These are phyloP conservation scores for Sugiyamaella paludigena DNA, from an alignment of 1,139 yeast species.

Conservation along the genomic window DNA sequence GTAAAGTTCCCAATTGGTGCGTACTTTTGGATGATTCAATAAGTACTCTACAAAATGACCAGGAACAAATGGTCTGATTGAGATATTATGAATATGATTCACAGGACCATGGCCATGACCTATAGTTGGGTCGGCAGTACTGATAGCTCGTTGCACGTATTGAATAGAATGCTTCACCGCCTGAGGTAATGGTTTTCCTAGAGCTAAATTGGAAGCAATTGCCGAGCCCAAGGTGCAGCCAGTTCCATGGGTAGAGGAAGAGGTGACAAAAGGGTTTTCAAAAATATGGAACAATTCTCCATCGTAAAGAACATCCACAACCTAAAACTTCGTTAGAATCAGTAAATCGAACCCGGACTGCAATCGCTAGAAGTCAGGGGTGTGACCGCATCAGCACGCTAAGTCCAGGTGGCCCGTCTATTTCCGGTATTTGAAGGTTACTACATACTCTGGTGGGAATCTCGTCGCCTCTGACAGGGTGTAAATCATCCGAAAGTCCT, in stretches of 20 bases:
- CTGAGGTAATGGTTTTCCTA: conserved; percentile 44
- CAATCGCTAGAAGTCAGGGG: too few relatives aligned
- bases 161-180: conserved; percentile 59
- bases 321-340: conserved; percentile 27
- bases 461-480: conserved; percentile 23
- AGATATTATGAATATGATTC: conserved; percentile 49
- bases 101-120: conserved; percentile 75
- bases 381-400: too few relatives aligned
- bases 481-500: conserved; percentile 36
- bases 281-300: conserved; percentile 47
- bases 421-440: too few relatives aligned
- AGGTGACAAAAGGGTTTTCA: conserved; percentile 48
- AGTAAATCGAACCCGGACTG: too few relatives aligned
- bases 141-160: conserved; percentile 67
- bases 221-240: conserved; percentile 88
- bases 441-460: conserved; percentile 6
- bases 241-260: conserved; percentile 77
- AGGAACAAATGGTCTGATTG: conserved; percentile 40
- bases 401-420: too few relatives aligned
- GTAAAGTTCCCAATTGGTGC: conserved; percentile 56
- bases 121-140: conserved; percentile 33
- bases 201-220: conserved; percentile 72
- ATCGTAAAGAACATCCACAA: conserved; percentile 63
- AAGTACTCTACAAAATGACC: conserved; percentile 52
- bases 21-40: conserved; percentile 54